phyloP scores from a whole-genome alignment of 495 filamentous ascomycete species.

The Penicillium chermesinum region DNA sequence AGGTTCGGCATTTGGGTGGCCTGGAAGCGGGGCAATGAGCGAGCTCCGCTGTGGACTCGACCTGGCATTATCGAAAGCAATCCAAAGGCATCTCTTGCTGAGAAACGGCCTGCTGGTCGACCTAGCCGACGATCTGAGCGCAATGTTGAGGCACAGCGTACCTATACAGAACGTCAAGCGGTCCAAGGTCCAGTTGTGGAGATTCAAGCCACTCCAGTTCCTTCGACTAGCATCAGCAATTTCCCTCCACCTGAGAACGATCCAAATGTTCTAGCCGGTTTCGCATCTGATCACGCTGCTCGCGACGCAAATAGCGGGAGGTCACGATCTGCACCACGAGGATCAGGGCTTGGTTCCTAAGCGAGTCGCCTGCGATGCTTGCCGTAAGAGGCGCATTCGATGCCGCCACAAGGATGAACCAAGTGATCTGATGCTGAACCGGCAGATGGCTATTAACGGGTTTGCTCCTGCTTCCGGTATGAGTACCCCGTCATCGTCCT shows the following conservation, averaged over 20 bases:
- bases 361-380: conserved; percentile 50
- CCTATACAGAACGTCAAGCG: conserved; percentile 42
- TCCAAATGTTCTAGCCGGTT: conserved; percentile 16
- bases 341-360: conserved; percentile 47
- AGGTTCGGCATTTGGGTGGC: conserved; percentile 66
- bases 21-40: conserved; percentile 70
- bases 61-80: conserved; percentile 44
- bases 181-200: conserved; percentile 37
- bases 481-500: conserved; percentile 26
- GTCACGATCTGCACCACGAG: conserved; percentile 28
- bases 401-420: conserved; percentile 51
- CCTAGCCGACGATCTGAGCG: conserved; percentile 45
- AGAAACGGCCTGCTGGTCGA: conserved; percentile 41
- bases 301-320: conserved; percentile 31
- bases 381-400: conserved; percentile 48
- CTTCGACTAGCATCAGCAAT: conserved; percentile 8
- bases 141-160: conserved; percentile 39
- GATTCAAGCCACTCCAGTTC: conserved; percentile 10
- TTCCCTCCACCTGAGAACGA: conserved; percentile 18
- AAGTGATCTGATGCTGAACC: conserved; percentile 23
- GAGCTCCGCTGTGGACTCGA: conserved; percentile 60
- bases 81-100: conserved; percentile 36
- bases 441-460: conserved; percentile 25
- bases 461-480: conserved; percentile 29
- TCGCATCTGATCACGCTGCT: conserved; percentile 9